Base-by-base conservation (phyloP, 768 basidiomycete species). In the Leccinum variicolor region DNA sequence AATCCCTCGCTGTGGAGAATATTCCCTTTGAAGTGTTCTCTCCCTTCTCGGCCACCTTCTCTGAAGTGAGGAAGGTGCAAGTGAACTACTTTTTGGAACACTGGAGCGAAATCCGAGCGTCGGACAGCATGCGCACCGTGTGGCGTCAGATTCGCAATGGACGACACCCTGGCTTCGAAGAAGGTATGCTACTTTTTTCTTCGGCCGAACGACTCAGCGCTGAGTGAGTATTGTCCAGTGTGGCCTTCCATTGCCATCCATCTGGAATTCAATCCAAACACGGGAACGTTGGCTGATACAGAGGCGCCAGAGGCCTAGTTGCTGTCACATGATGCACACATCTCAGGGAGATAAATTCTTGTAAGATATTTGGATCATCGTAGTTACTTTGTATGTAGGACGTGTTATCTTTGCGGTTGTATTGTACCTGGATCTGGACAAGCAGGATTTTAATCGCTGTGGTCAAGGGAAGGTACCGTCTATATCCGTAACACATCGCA, bases 21-120 rank as follows among this genome's bases (percentile, higher is more conserved):
- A 87, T 94, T 52, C 87, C 89, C 2, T 86, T 88, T 62, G 92
- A 95, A 68, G 85, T 89, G 36, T 95, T 95, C 67, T 90, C 89
- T 11, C 84, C 86, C 0, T 94, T 95, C 74, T 86, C 90, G 6
- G 87, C 88, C 6, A 84, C 85, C 0, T 94, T 91, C 63, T 86
- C 88, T 53, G 87, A 90, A 46, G 84, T 95, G 26, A 79, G 92
- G 52, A 90, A 88, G 80, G 88, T 89, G 29, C 85, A 94, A 70
- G 81, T 94, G 15, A 81, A 82, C 34, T 92, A 82, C 75, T 93
- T 93, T 77, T 73, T 93, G 48, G 79, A 83, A 43, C 85, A 93
- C 65, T 95, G 92, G 92, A 74, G 79, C 39, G 87, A 90, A 29
- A 91, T 95, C 54, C 86, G 90, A 43, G 74, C 81, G n/a, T 90